These are phyloP conservation scores for Carpinus viminea DNA, from an alignment of 306 rosid genomes.

Conservation along the genomic window DNA sequence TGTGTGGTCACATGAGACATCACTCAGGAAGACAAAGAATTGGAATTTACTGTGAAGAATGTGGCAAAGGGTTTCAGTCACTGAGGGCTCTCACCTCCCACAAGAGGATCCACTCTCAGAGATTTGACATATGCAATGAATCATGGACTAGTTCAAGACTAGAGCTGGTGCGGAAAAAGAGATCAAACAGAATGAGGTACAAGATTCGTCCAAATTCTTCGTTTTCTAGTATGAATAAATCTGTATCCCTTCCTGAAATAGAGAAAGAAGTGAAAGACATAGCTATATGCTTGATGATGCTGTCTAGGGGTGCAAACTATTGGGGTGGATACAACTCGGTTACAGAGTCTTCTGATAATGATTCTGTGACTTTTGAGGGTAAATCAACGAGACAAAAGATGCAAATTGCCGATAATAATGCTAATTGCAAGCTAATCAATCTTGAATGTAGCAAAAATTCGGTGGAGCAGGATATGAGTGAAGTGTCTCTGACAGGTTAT, in stretches of 20 bases:
- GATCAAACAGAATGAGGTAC: slow-evolving; percentile 47
- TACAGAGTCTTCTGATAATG: slow-evolving; percentile 33
- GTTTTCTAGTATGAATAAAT: slow-evolving; percentile 23
- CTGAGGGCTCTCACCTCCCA: slow-evolving; percentile 33
- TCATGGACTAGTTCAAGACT: slow-evolving; percentile 7
- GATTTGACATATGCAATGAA: slow-evolving; percentile 1
- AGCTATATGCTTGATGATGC: slow-evolving; percentile 47
- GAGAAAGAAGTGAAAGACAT: slow-evolving; percentile 35
- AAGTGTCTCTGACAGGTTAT: slow-evolving; percentile 4
- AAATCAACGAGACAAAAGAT: neutral
- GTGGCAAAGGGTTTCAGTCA: slow-evolving; percentile 33
- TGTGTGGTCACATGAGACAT: slow-evolving; percentile 60
- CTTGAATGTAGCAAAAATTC: no score
- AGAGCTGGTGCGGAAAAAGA: slow-evolving; percentile 35
- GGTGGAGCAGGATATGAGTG: slow-evolving; percentile 5
- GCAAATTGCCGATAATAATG: no score
- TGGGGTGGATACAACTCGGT: slow-evolving; percentile 23
- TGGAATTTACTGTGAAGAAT: slow-evolving; percentile 34
- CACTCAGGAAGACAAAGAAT: slow-evolving; percentile 42
- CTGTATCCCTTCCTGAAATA: slow-evolving; percentile 13
- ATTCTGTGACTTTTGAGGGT: slow-evolving; percentile 27
- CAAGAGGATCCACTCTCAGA: slow-evolving; percentile 20
- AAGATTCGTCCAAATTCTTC: slow-evolving; percentile 23
- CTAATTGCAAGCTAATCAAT: neutral
- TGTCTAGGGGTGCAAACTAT: slow-evolving; percentile 32